These are phyloP conservation scores for Cicer judaicum DNA, from an alignment of 306 rosid genomes.

Conservation along the genomic window DNA sequence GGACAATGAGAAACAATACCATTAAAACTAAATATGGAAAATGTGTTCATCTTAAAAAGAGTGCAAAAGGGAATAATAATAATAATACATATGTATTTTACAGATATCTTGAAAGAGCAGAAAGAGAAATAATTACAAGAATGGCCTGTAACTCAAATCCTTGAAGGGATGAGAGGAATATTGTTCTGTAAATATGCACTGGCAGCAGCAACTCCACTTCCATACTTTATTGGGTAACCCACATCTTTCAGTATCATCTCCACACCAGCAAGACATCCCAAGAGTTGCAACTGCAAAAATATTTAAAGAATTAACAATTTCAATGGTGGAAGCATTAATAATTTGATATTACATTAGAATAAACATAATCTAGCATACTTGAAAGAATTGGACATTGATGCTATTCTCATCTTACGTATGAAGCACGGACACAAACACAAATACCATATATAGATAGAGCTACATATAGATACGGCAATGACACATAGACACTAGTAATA, in stretches of 20 bases:
- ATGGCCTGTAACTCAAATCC: constrained; percentile 63
- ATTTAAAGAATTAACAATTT: constrained; percentile 17
- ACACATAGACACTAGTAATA: neutral
- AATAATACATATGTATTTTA: constrained; percentile 50
- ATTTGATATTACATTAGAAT: neutral
- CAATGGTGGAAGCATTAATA: neutral
- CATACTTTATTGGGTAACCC: constrained; percentile 92
- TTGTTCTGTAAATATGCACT: constrained; percentile 78
- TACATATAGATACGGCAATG: neutral
- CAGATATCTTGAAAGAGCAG: constrained; percentile 52
- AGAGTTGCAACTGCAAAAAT: constrained; percentile 80
- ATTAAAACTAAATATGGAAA: constrained; percentile 39
- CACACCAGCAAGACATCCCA: constrained; percentile 99
- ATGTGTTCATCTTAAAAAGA: constrained; percentile 50
- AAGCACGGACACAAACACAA: neutral
- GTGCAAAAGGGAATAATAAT: constrained; percentile 45
- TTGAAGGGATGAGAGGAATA: constrained; percentile 86
- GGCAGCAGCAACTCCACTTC: constrained; percentile 98
- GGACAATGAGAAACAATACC: constrained; percentile 40
- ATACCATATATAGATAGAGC: too few relatives aligned
- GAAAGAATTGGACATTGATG: neutral
- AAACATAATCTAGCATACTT: neutral
- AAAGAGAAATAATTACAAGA: constrained; percentile 49
- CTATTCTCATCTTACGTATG: neutral
- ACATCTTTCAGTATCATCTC: constrained; percentile 97